Conservation (phyloP, 1,139 yeast species). For the Blastobotrys buckinghamii region DNA sequence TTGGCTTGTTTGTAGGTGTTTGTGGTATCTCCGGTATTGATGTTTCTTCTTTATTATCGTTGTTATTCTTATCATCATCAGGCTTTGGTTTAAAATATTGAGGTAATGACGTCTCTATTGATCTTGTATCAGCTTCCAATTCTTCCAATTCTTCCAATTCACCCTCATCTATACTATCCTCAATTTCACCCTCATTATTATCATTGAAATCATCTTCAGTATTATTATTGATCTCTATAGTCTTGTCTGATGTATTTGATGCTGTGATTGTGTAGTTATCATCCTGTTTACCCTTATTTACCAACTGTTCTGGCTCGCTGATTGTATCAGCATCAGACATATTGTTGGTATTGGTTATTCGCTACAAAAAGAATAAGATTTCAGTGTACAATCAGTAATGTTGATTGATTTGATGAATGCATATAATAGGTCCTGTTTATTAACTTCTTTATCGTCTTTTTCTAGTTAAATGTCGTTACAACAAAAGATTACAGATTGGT, state of each 20-base stretch:
- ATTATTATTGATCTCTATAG: neutral
- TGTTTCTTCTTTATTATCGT: neutral
- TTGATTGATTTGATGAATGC: too few relatives aligned
- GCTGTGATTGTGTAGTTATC: neutral
- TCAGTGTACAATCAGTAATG: too few relatives aligned
- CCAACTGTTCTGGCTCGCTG: constrained; percentile 3
- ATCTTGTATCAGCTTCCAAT: neutral
- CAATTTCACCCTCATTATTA: neutral
- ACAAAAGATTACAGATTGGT: too few relatives aligned
- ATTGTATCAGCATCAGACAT: neutral
- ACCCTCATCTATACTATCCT: neutral
- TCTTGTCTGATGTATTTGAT: neutral
- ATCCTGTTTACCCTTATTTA: neutral
- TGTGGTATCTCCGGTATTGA: neutral
- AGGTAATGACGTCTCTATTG: constrained; percentile 18
- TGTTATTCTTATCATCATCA: neutral
- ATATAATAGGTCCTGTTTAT: too few relatives aligned
- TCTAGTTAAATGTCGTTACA: too few relatives aligned
- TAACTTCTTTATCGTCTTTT: too few relatives aligned
- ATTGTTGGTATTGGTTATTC: too few relatives aligned
- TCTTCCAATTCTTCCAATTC: neutral
- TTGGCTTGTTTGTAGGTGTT: neutral
- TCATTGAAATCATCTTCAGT: neutral
- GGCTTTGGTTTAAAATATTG: constrained; percentile 15
- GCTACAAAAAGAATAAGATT: too few relatives aligned